phyloP scores from a whole-genome alignment of 108 stramenopile genomes.

The Nitzschia putrida region DNA sequence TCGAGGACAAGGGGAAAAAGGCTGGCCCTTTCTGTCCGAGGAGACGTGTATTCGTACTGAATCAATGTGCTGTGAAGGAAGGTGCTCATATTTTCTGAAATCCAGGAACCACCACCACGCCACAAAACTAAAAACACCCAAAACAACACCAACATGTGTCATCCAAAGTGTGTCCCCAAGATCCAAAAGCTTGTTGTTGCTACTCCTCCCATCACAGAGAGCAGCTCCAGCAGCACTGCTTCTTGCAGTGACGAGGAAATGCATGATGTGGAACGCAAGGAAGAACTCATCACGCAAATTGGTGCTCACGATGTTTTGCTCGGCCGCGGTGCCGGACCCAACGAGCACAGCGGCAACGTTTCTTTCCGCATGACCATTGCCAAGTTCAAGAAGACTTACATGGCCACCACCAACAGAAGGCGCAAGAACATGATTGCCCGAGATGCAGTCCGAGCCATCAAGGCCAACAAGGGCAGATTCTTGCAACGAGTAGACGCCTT shows the following conservation, averaged over 20 bases:
- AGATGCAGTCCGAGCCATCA: not conserved
- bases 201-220: too few relatives aligned
- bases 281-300: slow-evolving; percentile 4
- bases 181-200: too few relatives aligned
- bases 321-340: slow-evolving; percentile 52
- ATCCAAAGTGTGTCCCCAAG: too few relatives aligned
- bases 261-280: not conserved
- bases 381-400: slow-evolving; percentile 7
- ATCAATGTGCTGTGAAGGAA: too few relatives aligned
- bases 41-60: too few relatives aligned
- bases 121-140: too few relatives aligned
- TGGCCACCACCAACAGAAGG: slow-evolving; percentile 13
- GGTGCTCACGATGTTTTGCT: slow-evolving; percentile 34
- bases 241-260: not conserved
- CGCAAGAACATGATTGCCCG: slow-evolving; percentile 12
- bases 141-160: too few relatives aligned
- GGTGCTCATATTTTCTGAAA: too few relatives aligned
- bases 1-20: too few relatives aligned
- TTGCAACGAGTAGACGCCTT: not conserved
- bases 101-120: too few relatives aligned
- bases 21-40: too few relatives aligned
- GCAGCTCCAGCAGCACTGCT: not conserved
- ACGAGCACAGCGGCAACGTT: slow-evolving; percentile 39
- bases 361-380: slow-evolving; percentile 32
- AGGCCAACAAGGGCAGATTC: slow-evolving; percentile 6